phyloP scores from a whole-genome alignment of 371 early-diverging fungal genomes.

The Actinomortierella wolfii region DNA sequence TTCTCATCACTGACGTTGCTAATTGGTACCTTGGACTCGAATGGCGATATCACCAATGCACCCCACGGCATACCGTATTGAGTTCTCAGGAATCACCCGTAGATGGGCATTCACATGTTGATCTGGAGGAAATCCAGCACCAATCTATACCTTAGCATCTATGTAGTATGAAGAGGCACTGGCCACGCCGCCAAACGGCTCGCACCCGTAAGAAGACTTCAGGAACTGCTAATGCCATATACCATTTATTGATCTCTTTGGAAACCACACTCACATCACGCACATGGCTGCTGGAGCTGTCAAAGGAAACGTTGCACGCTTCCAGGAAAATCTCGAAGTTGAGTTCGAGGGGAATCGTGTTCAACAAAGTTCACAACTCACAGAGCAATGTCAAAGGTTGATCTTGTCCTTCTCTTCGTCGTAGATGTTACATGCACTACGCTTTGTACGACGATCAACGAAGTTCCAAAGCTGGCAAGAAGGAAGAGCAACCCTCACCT shows the following conservation, averaged over 20 bases:
- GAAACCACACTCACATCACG: constrained; percentile 63
- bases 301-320: constrained; percentile 69
- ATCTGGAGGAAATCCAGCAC: constrained; percentile 67
- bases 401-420: constrained; percentile 56
- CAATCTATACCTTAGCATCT: constrained; percentile 53
- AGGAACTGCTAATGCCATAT: constrained; percentile 55
- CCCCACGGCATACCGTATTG: constrained; percentile 21
- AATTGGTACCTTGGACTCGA: constrained; percentile 21
- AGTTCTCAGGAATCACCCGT: constrained; percentile 57
- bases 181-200: constrained; percentile 53
- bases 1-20: constrained; percentile 64
- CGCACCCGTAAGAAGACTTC: constrained; percentile 61
- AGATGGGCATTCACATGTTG: constrained; percentile 66
- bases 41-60: constrained; percentile 21
- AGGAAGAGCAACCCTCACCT: not conserved
- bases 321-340: constrained; percentile 74
- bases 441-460: not conserved
- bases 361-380: constrained; percentile 67
- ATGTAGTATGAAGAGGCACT: constrained; percentile 23
- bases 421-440: constrained; percentile 68
- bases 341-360: constrained; percentile 44
- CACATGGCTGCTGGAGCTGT: constrained; percentile 57
- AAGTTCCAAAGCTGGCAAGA: not conserved
- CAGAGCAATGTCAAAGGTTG: constrained; percentile 65
- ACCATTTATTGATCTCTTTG: constrained; percentile 64